Evolutionary conservation across 495 filamentous ascomycete genomes (phyloP).

Genomic region (Filosporella fistucella): DNA sequence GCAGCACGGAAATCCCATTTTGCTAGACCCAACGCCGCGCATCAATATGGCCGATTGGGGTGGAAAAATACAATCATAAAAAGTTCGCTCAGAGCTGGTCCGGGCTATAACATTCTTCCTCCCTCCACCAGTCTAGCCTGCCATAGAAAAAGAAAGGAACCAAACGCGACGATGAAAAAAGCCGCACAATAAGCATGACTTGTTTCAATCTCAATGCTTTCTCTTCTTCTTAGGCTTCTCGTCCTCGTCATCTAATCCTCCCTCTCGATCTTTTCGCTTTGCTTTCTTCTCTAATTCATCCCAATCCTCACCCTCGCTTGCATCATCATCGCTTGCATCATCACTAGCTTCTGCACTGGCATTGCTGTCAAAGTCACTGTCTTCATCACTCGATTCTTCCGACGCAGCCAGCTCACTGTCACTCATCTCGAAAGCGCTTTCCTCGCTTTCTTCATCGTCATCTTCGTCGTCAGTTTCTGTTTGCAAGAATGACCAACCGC

Average conservation of each 20-base stretch:
- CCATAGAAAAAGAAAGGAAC: too few species aligned
- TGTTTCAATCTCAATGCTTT: slow-evolving; percentile 12
- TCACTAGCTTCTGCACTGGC: slow-evolving; percentile 72
- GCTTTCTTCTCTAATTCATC: slow-evolving; percentile 90
- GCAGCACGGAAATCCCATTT: too few species aligned
- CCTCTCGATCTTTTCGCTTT: slow-evolving; percentile 79
- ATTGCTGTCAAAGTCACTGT: slow-evolving; percentile 89
- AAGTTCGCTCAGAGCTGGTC: too few species aligned
- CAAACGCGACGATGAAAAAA: too few species aligned
- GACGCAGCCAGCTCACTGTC: slow-evolving; percentile 77
- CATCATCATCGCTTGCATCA: slow-evolving; percentile 63
- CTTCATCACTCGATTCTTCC: slow-evolving; percentile 80
- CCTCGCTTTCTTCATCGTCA: slow-evolving; percentile 74
- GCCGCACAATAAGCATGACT: too few species aligned
- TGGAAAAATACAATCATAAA: too few species aligned
- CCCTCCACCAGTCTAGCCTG: too few species aligned
- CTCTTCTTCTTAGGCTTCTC: slow-evolving; percentile 59
- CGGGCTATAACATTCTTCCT: too few species aligned
- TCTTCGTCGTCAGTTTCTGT: slow-evolving; percentile 86
- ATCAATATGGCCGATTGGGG: too few species aligned
- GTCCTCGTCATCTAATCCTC: slow-evolving; percentile 66
- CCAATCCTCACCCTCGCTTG: slow-evolving; percentile 88
- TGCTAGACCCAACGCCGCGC: too few species aligned
- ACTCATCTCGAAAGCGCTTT: slow-evolving; percentile 84
- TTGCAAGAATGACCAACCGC: slow-evolving; percentile 90